Evolutionary conservation across 805 yeast genomes (phyloP).

Genomic region (Wickerhamiella kurtzmanii): DNA sequence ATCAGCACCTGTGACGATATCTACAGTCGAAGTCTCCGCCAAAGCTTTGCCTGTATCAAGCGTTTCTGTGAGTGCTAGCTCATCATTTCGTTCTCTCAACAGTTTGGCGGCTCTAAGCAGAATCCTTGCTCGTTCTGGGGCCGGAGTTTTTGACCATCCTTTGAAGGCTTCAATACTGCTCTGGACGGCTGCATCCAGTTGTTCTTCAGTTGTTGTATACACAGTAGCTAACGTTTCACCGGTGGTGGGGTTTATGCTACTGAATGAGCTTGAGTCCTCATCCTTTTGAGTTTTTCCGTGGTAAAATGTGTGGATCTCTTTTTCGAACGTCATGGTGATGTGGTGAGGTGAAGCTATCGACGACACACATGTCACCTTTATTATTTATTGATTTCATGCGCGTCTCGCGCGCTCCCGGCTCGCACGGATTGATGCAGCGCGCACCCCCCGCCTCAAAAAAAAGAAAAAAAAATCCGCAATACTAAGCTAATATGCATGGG

Average conservation of each 20-base stretch:
- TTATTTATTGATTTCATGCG: no score
- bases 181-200: constrained; percentile 67
- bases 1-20: constrained; percentile 39
- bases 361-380: no score
- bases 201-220: constrained; percentile 62
- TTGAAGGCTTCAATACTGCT: constrained; percentile 70
- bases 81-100: constrained; percentile 54
- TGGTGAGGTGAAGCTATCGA: no score
- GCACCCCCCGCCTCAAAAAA: not conserved
- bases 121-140: constrained; percentile 48
- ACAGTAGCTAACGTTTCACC: constrained; percentile 54
- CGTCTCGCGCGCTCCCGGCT: no score
- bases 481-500: not conserved
- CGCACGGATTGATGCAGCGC: no score
- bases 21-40: constrained; percentile 29
- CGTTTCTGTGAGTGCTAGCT: constrained; percentile 58
- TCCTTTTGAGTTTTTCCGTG: constrained; percentile 3
- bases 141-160: constrained; percentile 57
- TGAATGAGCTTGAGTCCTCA: constrained; percentile 41
- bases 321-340: constrained; percentile 4
- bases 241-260: constrained; percentile 53
- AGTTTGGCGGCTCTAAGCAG: constrained; percentile 58
- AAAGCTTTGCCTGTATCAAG: constrained; percentile 84
- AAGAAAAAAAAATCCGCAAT: not conserved
- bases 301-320: constrained; percentile 9